Evolutionary conservation across 306 rosid species (phyloP), one percentile per base, ranked within the genome.

Genomic region (Hylodesmum podocarpum): DNA sequence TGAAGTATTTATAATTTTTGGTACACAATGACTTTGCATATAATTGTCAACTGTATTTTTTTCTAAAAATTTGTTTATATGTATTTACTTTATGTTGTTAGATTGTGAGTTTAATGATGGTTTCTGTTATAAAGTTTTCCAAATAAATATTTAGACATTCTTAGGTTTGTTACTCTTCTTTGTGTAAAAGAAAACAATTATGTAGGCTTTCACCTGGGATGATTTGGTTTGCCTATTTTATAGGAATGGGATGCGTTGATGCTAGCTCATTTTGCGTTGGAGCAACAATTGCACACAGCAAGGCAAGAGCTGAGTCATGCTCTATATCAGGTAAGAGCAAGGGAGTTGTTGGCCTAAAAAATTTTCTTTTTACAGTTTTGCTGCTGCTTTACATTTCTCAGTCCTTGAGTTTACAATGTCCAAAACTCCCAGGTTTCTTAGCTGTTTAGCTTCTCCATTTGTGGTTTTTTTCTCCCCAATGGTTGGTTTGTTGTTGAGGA

Each of bases 231-330:
- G 39, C 39, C 43, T n/a, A 71, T 55, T 70, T 50, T 54, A 36
- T 63, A 93, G 98, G 98, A 93, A 87, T 93, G 98, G 98, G 98
- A 93, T 84, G 90, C 88, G 40, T 78, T 93, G 79, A 85, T 93
- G 96, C 86, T 93, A 28, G 87, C 98, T 31, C 91, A 91, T 82
- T 93, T 91, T 84, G 96, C 98, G 3, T 81, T 91, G 87, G 98
- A 93, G 88, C 92, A 91, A 79, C 98, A 93, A 70, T 85, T 93
- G 59, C 98, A 91, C 80, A 89, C 97, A 36, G 98, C 97, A 58
- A 89, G 98, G 74, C 98, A 93, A 85, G 98, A 93, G 84, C 84
- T 93, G 24, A 93, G 98, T 85, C 98, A 93, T 74, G 98, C 98
- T 79, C 68, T 93, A 67, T 93, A 93, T 83, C 98, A 93, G 96